Evolutionary conservation across 345 rosid species (phyloP).

Genomic region (Conringia planisiliqua): DNA sequence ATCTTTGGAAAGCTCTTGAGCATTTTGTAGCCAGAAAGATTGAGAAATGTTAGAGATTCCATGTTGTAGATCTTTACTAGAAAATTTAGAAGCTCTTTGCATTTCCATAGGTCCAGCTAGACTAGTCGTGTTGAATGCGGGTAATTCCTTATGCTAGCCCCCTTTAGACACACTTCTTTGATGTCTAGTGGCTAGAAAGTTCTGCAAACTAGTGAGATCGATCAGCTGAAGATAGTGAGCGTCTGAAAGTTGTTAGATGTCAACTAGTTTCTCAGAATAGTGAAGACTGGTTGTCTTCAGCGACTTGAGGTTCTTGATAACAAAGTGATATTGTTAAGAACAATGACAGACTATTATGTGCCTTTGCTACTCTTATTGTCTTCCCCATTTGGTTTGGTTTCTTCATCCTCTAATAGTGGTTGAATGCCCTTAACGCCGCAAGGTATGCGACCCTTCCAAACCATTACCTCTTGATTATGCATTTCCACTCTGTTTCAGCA

Average conservation of each 20-base stretch:
- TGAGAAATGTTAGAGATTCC: slow-evolving; percentile 18
- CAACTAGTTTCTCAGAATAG: slow-evolving; percentile 1
- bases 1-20: slow-evolving; percentile 14
- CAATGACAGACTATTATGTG: background rate
- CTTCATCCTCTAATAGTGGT: slow-evolving; percentile 11
- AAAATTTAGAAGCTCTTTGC: slow-evolving; percentile 1
- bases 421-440: background rate
- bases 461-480: slow-evolving; percentile 18
- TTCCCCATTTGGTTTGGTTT: background rate
- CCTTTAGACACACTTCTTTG: too few species aligned
- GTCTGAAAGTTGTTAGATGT: background rate
- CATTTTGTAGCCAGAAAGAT: slow-evolving; percentile 9
- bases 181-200: background rate
- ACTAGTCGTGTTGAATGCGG: too few species aligned
- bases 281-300: slow-evolving; percentile 11
- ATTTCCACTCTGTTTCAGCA: background rate
- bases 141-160: too few species aligned
- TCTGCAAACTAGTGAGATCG: slow-evolving; percentile 9
- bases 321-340: background rate
- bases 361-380: background rate
- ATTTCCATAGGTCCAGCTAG: too few species aligned
- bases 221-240: background rate
- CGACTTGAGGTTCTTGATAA: background rate
- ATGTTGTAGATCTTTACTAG: background rate
- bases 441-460: background rate